Conservation (phyloP, 2,329 filamentous ascomycete genomes). For the Botrytis porri region DNA sequence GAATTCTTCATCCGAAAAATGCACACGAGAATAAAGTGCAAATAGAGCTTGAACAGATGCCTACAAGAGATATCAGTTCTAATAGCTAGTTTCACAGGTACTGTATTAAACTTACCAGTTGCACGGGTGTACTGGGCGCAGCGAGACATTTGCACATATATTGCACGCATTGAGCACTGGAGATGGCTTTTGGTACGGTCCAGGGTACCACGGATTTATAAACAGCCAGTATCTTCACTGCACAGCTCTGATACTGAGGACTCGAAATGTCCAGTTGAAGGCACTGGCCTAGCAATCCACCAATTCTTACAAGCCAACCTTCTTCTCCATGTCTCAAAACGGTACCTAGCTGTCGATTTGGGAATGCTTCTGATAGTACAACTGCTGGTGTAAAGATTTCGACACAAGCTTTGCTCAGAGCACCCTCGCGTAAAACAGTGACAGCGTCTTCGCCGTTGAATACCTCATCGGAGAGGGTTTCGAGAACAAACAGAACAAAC, state of each 20-base stretch:
- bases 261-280: slow-evolving; percentile 63
- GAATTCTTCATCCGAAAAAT: slow-evolving; percentile 76
- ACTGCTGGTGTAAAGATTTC: slow-evolving; percentile 85
- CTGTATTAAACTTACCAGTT: slow-evolving; percentile 57
- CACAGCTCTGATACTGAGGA: slow-evolving; percentile 65
- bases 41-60: slow-evolving; percentile 81
- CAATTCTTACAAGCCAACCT: slow-evolving; percentile 82
- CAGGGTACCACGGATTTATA: slow-evolving; percentile 79
- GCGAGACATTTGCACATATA: slow-evolving; percentile 70
- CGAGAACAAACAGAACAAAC: slow-evolving; percentile 82
- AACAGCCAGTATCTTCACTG: slow-evolving; percentile 72
- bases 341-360: slow-evolving; percentile 61
- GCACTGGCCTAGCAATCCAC: slow-evolving; percentile 70
- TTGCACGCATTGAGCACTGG: slow-evolving; percentile 65
- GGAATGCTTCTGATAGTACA: slow-evolving; percentile 73
- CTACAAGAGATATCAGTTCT: slow-evolving; percentile 43
- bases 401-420: slow-evolving; percentile 84
- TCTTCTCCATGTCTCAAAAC: slow-evolving; percentile 74
- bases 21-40: slow-evolving; percentile 71
- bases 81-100: not conserved
- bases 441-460: slow-evolving; percentile 88
- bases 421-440: slow-evolving; percentile 76
- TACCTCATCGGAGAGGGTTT: slow-evolving; percentile 90
- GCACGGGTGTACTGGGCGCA: slow-evolving; percentile 65
- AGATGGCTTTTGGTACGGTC: slow-evolving; percentile 81